Conservation (phyloP, 129 eudicot species). For the Erigeron canadensis region DNA sequence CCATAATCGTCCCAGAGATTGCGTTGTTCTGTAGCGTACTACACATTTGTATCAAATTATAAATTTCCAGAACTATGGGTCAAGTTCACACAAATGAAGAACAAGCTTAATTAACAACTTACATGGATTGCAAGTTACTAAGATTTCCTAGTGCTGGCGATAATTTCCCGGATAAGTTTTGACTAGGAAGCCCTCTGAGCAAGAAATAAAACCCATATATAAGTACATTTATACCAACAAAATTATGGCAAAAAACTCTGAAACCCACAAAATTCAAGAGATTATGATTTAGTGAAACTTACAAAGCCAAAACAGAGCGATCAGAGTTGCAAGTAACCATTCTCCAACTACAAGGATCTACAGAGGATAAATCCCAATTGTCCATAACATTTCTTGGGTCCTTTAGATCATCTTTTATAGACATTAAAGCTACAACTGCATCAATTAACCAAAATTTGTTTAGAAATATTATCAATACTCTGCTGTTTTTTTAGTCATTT, state of each 20-base stretch:
- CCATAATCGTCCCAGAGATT: slow-evolving; percentile 69
- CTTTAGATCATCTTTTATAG: slow-evolving; percentile 60
- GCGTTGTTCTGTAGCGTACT: slow-evolving; percentile 90
- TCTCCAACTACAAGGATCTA: slow-evolving; percentile 99
- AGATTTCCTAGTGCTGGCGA: slow-evolving; percentile 91
- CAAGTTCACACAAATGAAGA: background rate
- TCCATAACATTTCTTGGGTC: slow-evolving; percentile 89
- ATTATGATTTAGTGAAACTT: slow-evolving; percentile 34
- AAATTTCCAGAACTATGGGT: background rate
- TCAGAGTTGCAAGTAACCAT: slow-evolving; percentile 86
- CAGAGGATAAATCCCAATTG: slow-evolving; percentile 92
- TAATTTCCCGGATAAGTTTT: slow-evolving; percentile 74
- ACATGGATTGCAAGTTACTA: slow-evolving; percentile 85
- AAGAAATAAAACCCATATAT: slow-evolving; percentile 24
- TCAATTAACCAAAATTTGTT: slow-evolving; percentile 2
- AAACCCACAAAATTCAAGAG: background rate
- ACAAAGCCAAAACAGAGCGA: slow-evolving; percentile 91
- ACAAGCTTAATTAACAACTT: slow-evolving; percentile 33
- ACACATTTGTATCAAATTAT: slow-evolving; percentile 20
- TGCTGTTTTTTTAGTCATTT: background rate
- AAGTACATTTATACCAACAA: slow-evolving; percentile 8
- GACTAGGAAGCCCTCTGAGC: slow-evolving; percentile 86
- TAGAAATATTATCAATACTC: background rate
- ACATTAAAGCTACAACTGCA: slow-evolving; percentile 94
- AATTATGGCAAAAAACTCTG: background rate